Base-by-base conservation (phyloP, 495 filamentous ascomycete genomes). In the Cercophora sp. region DNA sequence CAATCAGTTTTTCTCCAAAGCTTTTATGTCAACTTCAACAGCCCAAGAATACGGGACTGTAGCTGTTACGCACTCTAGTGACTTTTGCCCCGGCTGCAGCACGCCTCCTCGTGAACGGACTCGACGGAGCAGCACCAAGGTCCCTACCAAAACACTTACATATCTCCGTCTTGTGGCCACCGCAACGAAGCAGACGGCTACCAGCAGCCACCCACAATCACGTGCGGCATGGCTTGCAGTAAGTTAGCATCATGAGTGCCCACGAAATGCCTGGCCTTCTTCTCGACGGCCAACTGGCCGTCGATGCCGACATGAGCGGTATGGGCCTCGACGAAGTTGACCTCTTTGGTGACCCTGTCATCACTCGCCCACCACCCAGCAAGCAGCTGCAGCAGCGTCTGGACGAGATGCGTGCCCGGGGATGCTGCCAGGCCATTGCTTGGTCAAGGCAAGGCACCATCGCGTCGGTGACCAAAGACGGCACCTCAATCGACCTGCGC, bases 401-500 rank as follows among this genome's bases (percentile, higher is more conserved):
- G 24, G 88, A 91, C 63, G 89, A 96, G 56, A 77, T 95, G 62
- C 83, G 88, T 35, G 60, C 78, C 42, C 78, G 79, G 51, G 92
- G 91, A 2, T 95, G 89, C 63, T 87, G 85, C 73, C 86, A 92
- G 88, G 85, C 80, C 55, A 79, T 96, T 47, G 85, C 85, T 42
- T 97, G 94, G 94, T 96, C 93, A 15, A 88, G 85, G 51, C 74
- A 83, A 62, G 93, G 93, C 49, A 89, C 84, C 59, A 87, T 97
- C 65, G 92, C 92, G 24, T 84, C 84, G 50, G 86, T 97, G 58
- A 79, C 84, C 19, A 67, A 79, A n/a, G 82, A 88, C 65, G 85
- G 86, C 19, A 76, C 76, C 19, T 75, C 73, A 5, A 72, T 96
- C 25, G 80, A 84, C 53, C 71, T 94, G 10, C 81, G 85, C 42